A percentile compares a stretch with the other conserved stretches of the same genome.
These are phyloP conservation scores for Aspergillus sojae DNA, from an alignment of 2,329 filamentous ascomycete genomes.

Conservation along the genomic window DNA sequence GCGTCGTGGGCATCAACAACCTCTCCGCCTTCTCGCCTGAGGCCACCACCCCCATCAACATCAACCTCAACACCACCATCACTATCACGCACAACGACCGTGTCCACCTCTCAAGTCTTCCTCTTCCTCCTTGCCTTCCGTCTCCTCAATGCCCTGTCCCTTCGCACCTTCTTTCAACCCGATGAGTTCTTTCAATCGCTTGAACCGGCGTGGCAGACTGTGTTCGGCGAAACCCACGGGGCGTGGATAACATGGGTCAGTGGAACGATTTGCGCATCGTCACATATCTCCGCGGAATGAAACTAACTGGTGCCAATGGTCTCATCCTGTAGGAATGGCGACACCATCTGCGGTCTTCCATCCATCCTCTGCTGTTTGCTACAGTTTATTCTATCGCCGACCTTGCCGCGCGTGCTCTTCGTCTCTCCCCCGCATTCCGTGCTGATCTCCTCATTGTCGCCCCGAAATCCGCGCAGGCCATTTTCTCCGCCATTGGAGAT, in stretches of 20 bases:
- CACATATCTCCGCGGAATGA: not conserved
- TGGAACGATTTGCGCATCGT: conserved; percentile 16
- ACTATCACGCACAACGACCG: not conserved
- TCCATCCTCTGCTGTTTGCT: conserved; percentile 89
- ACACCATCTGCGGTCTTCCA: conserved; percentile 80
- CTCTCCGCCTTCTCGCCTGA: conserved; percentile 13
- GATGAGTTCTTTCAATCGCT: conserved; percentile 97
- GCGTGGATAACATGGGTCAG: conserved; percentile 96
- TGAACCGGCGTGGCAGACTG: conserved; percentile 89
- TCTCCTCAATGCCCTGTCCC: conserved; percentile 74
- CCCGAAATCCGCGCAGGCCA: conserved; percentile 75
- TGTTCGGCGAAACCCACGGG: conserved; percentile 74
- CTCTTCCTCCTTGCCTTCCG: conserved; percentile 66
- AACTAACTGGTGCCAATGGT: not conserved
- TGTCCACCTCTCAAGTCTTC: conserved; percentile 30
- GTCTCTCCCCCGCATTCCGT: conserved; percentile 57
- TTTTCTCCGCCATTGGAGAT: conserved; percentile 77
- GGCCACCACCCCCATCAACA: conserved; percentile 15
- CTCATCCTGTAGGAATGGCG: conserved; percentile 76
- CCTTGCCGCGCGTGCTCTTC: conserved; percentile 57
- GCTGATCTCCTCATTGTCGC: conserved; percentile 70
- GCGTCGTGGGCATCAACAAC: conserved; percentile 1
- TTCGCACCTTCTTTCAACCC: conserved; percentile 93
- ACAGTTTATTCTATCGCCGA: conserved; percentile 68
- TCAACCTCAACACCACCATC: not conserved